A percentile compares a stretch with the other conserved stretches of the same genome.
phyloP scores from a whole-genome alignment of 306 rosid genomes.

The Casuarina equisetifolia region DNA sequence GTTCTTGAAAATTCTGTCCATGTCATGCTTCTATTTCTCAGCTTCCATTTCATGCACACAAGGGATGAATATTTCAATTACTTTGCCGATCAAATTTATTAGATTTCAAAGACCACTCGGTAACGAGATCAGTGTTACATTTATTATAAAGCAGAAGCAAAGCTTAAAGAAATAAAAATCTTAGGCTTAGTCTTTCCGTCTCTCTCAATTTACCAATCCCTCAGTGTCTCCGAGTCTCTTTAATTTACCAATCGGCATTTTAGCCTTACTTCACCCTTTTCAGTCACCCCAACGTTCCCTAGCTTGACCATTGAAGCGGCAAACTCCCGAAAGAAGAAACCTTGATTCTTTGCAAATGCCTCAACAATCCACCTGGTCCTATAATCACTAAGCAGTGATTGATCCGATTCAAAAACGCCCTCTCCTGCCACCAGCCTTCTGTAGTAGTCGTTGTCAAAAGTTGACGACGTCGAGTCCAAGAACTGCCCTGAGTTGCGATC shows the following conservation, averaged over 20 bases:
- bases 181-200: not conserved
- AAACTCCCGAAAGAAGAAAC: conserved; percentile 57
- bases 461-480: conserved; percentile 66
- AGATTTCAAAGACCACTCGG: not conserved
- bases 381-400: conserved; percentile 51
- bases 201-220: not conserved
- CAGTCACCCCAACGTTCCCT: conserved; percentile 52
- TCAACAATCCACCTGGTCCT: conserved; percentile 71
- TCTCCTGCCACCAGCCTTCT: conserved; percentile 45
- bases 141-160: not conserved
- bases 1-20: too few relatives aligned
- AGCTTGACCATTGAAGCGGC: conserved; percentile 65
- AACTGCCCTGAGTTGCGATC: conserved; percentile 49
- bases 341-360: conserved; percentile 59
- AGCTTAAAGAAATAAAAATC: not conserved
- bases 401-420: conserved; percentile 71
- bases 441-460: conserved; percentile 69
- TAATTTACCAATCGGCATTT: conserved; percentile 55
- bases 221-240: not conserved
- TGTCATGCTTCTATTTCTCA: too few relatives aligned
- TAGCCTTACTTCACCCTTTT: conserved; percentile 58
- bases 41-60: too few relatives aligned
- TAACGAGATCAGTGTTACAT: not conserved
- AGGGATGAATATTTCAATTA: too few relatives aligned
- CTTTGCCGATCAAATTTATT: not conserved